phyloP scores from a whole-genome alignment of 2,329 filamentous ascomycete species.

The Truncatella angustata region DNA sequence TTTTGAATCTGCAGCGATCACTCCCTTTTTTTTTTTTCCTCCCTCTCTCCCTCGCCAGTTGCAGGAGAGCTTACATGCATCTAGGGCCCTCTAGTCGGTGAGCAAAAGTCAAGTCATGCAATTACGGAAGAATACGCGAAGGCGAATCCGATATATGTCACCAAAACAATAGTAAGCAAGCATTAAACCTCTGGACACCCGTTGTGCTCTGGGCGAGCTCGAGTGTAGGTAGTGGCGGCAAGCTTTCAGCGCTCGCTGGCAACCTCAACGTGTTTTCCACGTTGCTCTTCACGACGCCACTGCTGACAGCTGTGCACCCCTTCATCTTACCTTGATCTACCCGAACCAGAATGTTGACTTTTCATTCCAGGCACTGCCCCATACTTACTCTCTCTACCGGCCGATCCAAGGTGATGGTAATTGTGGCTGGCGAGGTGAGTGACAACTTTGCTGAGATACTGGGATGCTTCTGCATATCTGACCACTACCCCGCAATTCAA shows the following conservation, averaged over 20 bases:
- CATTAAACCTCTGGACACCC: not conserved
- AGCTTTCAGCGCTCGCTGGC: no score
- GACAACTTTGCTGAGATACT: constrained; percentile 14
- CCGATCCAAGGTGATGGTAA: constrained; percentile 90
- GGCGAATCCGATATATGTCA: constrained; percentile 79
- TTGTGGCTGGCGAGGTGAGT: constrained; percentile 95
- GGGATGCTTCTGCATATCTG: constrained; percentile 15
- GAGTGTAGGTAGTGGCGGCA: not conserved
- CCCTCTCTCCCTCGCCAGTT: not conserved
- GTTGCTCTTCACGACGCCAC: no score
- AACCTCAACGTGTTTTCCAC: no score
- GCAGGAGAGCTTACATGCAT: constrained; percentile 21
- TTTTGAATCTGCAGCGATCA: not conserved
- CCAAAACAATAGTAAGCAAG: constrained; percentile 77
- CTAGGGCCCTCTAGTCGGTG: constrained; percentile 81
- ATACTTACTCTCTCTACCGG: constrained; percentile 84
- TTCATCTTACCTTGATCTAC: not conserved
- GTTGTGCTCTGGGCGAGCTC: not conserved
- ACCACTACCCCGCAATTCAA: constrained; percentile 21
- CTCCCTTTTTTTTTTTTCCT: not conserved
- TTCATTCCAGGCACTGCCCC: constrained; percentile 66
- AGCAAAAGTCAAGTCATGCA: constrained; percentile 70
- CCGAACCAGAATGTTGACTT: not conserved
- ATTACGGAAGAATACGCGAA: constrained; percentile 86
- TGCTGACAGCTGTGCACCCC: no score